These are phyloP conservation scores for Calocera cornea DNA, from an alignment of 768 basidiomycete species.

Conservation along the genomic window DNA sequence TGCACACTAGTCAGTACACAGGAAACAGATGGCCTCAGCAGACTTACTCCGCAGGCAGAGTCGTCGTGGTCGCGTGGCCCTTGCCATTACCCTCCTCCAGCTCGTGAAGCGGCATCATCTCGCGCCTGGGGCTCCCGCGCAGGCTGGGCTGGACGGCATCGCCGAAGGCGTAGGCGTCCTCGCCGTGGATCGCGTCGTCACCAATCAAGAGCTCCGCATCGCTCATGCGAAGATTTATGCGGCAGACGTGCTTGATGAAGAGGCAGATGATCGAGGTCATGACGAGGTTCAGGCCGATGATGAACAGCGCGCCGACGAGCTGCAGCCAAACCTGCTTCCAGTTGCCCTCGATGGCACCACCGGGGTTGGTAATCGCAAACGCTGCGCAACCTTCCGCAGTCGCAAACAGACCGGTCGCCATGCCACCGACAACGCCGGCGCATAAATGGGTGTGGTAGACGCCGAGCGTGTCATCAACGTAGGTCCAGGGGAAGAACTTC, in stretches of 20 bases:
- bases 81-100: constrained; percentile 1
- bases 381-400: constrained; percentile 10
- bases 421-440: constrained; percentile 4
- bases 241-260: constrained; percentile 9
- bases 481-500: not conserved
- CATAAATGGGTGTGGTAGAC: constrained; percentile 5
- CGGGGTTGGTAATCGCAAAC: constrained; percentile 8
- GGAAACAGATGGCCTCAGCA: not conserved
- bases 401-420: constrained; percentile 6
- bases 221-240: constrained; percentile 3
- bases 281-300: constrained; percentile 8
- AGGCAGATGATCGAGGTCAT: constrained; percentile 6
- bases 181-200: constrained; percentile 7
- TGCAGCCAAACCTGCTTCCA: constrained; percentile 8
- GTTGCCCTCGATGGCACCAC: constrained; percentile 8
- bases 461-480: constrained; percentile 8
- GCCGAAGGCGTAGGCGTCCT: constrained; percentile 8
- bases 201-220: constrained; percentile 6
- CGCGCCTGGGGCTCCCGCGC: not conserved
- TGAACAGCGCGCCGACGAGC: constrained; percentile 9
- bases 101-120: constrained; percentile 2
- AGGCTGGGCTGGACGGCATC: constrained; percentile 3
- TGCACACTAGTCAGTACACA: not conserved
- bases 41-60: not conserved
- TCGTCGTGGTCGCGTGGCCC: not conserved